phyloP scores from a whole-genome alignment of 169 alveolate genomes.

The Eimeria tenella region DNA sequence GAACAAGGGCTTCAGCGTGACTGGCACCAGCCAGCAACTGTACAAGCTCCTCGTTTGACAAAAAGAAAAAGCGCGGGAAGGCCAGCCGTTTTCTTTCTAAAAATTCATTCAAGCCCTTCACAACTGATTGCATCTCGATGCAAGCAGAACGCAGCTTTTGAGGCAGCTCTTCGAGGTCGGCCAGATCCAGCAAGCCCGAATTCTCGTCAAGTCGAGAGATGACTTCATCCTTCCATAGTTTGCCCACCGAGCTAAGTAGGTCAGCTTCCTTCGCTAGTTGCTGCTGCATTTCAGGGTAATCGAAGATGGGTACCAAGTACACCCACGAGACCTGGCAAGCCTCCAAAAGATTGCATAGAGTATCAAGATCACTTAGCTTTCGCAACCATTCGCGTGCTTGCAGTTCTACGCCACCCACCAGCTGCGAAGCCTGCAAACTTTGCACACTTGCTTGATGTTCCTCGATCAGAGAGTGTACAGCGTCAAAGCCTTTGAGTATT shows the following conservation, averaged over 20 bases:
- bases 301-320: conserved; percentile 89
- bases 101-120: conserved; percentile 93
- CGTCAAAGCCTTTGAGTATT: conserved; percentile 89
- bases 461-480: conserved; percentile 87
- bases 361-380: conserved; percentile 85
- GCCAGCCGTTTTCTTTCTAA: conserved; percentile 92
- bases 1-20: conserved; percentile 94
- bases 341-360: conserved; percentile 81
- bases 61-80: conserved; percentile 95
- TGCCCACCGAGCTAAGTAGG: conserved; percentile 83
- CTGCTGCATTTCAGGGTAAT: conserved; percentile 88
- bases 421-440: conserved; percentile 90
- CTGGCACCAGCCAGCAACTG: conserved; percentile 95
- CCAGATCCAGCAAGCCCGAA: conserved; percentile 83
- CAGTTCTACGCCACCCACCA: conserved; percentile 88
- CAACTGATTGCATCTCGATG: conserved; percentile 91
- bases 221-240: conserved; percentile 69
- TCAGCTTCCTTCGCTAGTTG: conserved; percentile 86
- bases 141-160: conserved; percentile 88
- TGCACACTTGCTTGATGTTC: conserved; percentile 90
- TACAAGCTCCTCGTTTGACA: conserved; percentile 96
- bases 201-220: conserved; percentile 78
- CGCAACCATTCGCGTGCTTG: conserved; percentile 92
- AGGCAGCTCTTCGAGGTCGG: conserved; percentile 86
- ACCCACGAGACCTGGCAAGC: conserved; percentile 87